A percentile compares a stretch with the other conserved stretches of the same genome.
These are phyloP conservation scores for Fusarium pseudocircinatum DNA, from an alignment of 2,329 filamentous ascomycete species.

Conservation along the genomic window DNA sequence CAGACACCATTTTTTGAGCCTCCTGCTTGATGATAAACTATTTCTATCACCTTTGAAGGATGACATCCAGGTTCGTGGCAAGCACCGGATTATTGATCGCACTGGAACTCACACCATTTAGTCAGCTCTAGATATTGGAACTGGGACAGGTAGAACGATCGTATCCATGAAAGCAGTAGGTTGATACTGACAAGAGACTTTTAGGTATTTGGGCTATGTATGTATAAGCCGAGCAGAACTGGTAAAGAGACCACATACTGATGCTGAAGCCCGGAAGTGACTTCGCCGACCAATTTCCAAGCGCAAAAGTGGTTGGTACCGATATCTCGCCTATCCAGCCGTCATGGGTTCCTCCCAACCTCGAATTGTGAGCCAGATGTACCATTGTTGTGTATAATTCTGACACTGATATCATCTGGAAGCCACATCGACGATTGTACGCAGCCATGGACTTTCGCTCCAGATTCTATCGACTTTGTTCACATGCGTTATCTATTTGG, in stretches of 20 bases:
- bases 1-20: conserved; percentile 23
- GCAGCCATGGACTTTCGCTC: conserved; percentile 41
- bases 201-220: conserved; percentile 20
- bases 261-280: conserved; percentile 53
- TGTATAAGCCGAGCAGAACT: too few relatives aligned
- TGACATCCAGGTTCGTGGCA: conserved; percentile 8
- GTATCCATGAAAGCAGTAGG: fast-evolving
- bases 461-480: conserved; percentile 63
- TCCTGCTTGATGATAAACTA: conserved; percentile 12
- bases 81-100: too few relatives aligned
- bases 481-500: conserved; percentile 67
- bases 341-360: conserved; percentile 15
- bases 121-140: conserved; percentile 28
- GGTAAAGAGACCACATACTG: neutral
- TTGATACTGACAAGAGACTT: too few relatives aligned
- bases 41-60: conserved; percentile 13
- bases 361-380: conserved; percentile 3
- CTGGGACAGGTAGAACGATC: conserved; percentile 17
- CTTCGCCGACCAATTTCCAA: conserved; percentile 54
- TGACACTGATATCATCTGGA: neutral
- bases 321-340: conserved; percentile 66
- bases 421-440: conserved; percentile 43
- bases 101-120: neutral
- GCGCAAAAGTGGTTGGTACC: conserved; percentile 58
- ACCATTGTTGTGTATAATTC: fast-evolving